These are phyloP conservation scores for Colletotrichum sp. DNA, from an alignment of 2,329 filamentous ascomycete species.

Conservation along the genomic window DNA sequence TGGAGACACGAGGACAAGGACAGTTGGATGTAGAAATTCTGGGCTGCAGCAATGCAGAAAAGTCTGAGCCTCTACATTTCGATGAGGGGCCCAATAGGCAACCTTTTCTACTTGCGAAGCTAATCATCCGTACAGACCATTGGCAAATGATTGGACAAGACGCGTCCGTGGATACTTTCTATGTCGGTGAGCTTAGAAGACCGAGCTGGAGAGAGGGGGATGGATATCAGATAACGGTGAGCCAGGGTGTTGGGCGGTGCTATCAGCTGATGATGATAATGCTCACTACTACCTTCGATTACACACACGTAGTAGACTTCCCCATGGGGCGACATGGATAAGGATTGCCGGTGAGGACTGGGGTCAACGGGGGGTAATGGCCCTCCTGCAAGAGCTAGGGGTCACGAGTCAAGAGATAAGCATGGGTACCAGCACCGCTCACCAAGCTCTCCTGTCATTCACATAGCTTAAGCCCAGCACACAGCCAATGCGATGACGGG, in stretches of 20 bases:
- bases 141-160: neutral
- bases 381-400: neutral
- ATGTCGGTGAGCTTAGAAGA: neutral
- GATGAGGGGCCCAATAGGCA: neutral
- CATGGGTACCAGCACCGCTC: neutral
- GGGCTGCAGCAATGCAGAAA: neutral
- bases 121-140: neutral
- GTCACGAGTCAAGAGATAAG: neutral
- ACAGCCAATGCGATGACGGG: neutral
- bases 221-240: neutral
- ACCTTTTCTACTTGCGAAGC: neutral
- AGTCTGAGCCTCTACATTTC: neutral
- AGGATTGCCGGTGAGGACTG: neutral
- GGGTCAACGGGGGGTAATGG: neutral
- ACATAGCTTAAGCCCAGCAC: neutral
- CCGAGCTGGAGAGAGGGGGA: neutral
- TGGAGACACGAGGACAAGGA: neutral
- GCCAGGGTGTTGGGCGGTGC: neutral
- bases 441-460: neutral
- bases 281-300: neutral
- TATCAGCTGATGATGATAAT: neutral
- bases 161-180: neutral
- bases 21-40: neutral
- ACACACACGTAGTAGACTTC: neutral
- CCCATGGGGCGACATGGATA: neutral